These are phyloP conservation scores for Cryphonectria carpinicola DNA, from an alignment of 2,329 filamentous ascomycete species.

Conservation along the genomic window DNA sequence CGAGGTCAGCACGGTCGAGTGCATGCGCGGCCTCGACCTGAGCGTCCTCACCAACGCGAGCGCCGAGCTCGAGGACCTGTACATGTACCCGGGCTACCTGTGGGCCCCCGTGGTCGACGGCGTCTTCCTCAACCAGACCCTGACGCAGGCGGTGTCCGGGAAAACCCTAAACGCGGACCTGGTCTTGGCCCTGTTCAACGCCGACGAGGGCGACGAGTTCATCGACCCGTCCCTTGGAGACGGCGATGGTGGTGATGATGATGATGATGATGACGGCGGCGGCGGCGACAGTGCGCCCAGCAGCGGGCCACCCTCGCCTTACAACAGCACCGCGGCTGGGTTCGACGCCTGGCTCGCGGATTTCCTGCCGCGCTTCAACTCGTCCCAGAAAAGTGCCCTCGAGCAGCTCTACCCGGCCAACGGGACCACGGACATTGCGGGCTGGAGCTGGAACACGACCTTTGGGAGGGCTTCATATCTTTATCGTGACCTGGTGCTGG, in stretches of 20 bases:
- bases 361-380: constrained; percentile 12
- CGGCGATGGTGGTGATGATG: too few species aligned
- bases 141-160: neutral
- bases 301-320: neutral
- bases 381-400: neutral
- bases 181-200: constrained; percentile 11
- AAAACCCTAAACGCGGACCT: neutral
- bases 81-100: neutral
- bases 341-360: constrained; percentile 12
- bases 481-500: constrained; percentile 10
- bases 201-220: constrained; percentile 4
- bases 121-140: neutral
- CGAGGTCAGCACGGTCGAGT: constrained; percentile 1
- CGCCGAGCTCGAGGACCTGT: neutral
- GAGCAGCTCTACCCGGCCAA: neutral
- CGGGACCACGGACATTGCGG: neutral
- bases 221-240: constrained; percentile 2
- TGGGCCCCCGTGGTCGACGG: constrained; percentile 13
- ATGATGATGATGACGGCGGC: too few species aligned
- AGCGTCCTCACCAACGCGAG: constrained; percentile 1
- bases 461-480: constrained; percentile 4
- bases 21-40: constrained; percentile 2
- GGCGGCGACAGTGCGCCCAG: too few species aligned
- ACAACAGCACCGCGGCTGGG: constrained; percentile 5
- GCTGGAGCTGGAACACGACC: constrained; percentile 8